Base-by-base conservation (phyloP, 192 early-diverging fungal genomes). In the Podila epicladia region DNA sequence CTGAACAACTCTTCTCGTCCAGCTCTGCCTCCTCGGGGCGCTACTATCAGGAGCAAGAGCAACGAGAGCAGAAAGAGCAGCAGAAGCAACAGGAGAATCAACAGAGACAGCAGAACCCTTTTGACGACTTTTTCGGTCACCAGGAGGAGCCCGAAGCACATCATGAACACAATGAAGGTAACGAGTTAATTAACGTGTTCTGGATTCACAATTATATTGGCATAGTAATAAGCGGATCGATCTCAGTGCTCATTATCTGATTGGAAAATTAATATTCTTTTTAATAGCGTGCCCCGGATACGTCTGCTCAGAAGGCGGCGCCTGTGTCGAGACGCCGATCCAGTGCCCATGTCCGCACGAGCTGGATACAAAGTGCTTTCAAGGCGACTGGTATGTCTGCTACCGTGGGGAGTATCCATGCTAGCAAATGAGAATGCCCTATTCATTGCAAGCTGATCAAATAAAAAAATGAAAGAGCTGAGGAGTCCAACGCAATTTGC, bases 381-480 rank as follows among this genome's bases (percentile, higher is more conserved):
- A 35, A 28, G 67, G 77, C 53, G 67, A 72, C 15, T 80, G 77
- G 77, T 80, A 80, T 57, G 29, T 65, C 37, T 80, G 77, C 37
- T 50, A 69, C 28, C 31, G 77, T 37, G 77, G 77, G 20, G 9
- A 49, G 11, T 62, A 60, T 12, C 4, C 35, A 9, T 69, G 70
- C 58, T 80, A 41, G 28, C 33, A n/a, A n/a, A n/a, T n/a, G n/a
- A 51, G 37, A 31, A 20, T 12, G 35, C 2, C 22, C 15, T 17
- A n/a, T 62, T 38, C 35, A 22, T n/a, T 38, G 22, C 35, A 2
- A 11, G 9, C 4, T 45, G 0, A n/a, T 9, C 19, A 12, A 63
- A 45, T 29, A 60, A 31, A 12, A 15, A 60, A 24, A 32, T 17
- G 4, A 24, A 9, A 32, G 9, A 32, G 29, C 11, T 17, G 41